These are phyloP conservation scores for Nakazawaea ernobii DNA, from an alignment of 805 yeast species.

Conservation along the genomic window DNA sequence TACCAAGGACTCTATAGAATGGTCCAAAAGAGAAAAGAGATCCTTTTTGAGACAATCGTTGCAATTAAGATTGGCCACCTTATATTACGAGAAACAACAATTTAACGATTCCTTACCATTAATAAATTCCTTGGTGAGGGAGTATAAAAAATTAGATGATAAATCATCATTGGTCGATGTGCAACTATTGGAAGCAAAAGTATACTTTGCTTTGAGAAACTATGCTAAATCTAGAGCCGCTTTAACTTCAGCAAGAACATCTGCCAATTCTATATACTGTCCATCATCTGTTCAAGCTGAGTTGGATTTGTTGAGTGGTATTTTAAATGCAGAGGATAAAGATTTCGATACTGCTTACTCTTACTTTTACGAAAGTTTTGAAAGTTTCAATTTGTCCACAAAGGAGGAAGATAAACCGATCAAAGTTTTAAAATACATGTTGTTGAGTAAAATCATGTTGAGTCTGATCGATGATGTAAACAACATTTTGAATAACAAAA, in stretches of 20 bases:
- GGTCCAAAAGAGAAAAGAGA: conserved; percentile 82
- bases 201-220: conserved; percentile 87
- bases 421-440: conserved; percentile 84
- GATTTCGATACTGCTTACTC: conserved; percentile 96
- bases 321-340: conserved; percentile 92
- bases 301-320: conserved; percentile 91
- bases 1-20: conserved; percentile 74
- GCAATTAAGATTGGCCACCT: conserved; percentile 74
- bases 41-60: conserved; percentile 84
- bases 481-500: conserved; percentile 67
- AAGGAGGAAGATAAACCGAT: conserved; percentile 48
- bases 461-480: conserved; percentile 83
- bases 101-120: conserved; percentile 69
- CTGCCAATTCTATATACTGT: conserved; percentile 95
- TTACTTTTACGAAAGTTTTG: conserved; percentile 92
- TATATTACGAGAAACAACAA: conserved; percentile 58
- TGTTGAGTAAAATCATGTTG: conserved; percentile 89
- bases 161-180: conserved; percentile 94
- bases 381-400: conserved; percentile 60
- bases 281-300: conserved; percentile 94
- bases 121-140: conserved; percentile 66
- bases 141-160: conserved; percentile 92
- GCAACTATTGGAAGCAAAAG: conserved; percentile 84
- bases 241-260: conserved; percentile 89
- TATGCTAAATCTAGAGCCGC: conserved; percentile 89